Evolutionary conservation across 2,329 filamentous ascomycete species (phyloP), one percentile per base, ranked within the genome.

Genomic region (Metarhizium anisopliae): DNA sequence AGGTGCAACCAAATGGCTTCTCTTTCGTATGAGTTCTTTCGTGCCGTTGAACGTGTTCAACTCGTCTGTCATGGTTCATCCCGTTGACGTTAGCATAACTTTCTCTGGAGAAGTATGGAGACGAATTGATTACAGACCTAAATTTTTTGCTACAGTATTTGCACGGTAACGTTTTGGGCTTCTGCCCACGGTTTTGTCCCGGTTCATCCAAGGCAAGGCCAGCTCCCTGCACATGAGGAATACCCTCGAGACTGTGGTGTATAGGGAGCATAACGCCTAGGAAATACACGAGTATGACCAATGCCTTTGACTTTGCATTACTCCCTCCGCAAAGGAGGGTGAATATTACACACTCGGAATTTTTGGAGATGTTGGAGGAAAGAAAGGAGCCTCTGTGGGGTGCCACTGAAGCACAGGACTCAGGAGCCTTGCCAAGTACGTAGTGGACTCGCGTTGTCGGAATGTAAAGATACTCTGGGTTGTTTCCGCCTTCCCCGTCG

Each of bases 1-100:
- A 83, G 59, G 64, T 73, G 62, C 82, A 85, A 52, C 78, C 75
- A 65, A 84, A 85, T 8, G 82, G 82, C 67, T 84, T 84, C 70
- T 84, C 82, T 64, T 84, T 84, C 61, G 82, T 85, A 68, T 85
- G 82, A 38, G 81, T 84, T 59, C 81, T 76, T 68, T 84, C 81
- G 67, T 85, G 82, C 65, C 82, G 75, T 68, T 84, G 81, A 54
- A 85, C 80, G 69, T 85, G 82, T 68, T 85, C 82, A 61, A 84
- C 80, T 63, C 82, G 80, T 67, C 81, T 83, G 69, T 56, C 60
- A 38, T 49, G 38, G 47, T 53, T 14, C 36, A 56, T 45, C 45
- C 35, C 50, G 30, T 35, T 42, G 30, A 52, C 47, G 62, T 65
- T 55, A 66, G 62, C 57, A 63, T n/a, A 20, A 16, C 20, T 30